Base-by-base conservation (phyloP, 345 rosid species). In the Rhodomyrtus tomentosa region DNA sequence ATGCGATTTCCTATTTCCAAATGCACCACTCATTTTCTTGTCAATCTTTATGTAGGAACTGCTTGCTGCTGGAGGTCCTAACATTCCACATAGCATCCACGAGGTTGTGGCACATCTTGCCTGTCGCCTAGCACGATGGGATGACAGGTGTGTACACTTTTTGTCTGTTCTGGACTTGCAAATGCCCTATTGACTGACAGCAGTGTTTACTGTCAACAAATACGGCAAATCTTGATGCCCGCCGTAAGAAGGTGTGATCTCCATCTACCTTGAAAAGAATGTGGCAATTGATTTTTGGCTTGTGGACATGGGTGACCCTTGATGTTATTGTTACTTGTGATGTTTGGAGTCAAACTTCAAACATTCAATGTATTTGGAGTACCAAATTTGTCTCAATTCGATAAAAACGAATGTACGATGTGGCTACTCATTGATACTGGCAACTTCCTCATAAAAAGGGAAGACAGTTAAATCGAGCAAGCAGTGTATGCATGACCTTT, bases 101-200 rank as follows among this genome's bases (percentile, higher is more conserved):
- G 94, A 93, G 83, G 89, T 91, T 18, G 87, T 92, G 74, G 96
- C 94, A 85, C 91, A 91, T 87, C 92, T 93, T 56, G 90, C 93
- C 82, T 86, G 89, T 81, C 90, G 91, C 80, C 95, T 93, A 82
- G 93, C 96, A 5, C 90, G 88, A 73, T 93, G 94, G 93, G 96
- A 92, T 90, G 96, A 93, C 87, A 91, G 96, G 94, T 93, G 62
- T 54, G n/a, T 40, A 27, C 36, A 48, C 50, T 79, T 48, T 76
- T 22, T 14, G 13, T 45, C 45, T 18, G 16, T 27, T 49, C n/a
- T 55, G 74, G 55, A 82, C 84, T 51, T 48, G 81, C 55, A 81
- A 52, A 81, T 81, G 21, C 10, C 45, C 38, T 36, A 68, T 18
- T 68, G 45, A 68, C 79, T 68, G 79, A 68, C 79, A 9, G 79